Conservation (phyloP, 1,284 basidiomycete genomes). For the Peniophora sp. region DNA sequence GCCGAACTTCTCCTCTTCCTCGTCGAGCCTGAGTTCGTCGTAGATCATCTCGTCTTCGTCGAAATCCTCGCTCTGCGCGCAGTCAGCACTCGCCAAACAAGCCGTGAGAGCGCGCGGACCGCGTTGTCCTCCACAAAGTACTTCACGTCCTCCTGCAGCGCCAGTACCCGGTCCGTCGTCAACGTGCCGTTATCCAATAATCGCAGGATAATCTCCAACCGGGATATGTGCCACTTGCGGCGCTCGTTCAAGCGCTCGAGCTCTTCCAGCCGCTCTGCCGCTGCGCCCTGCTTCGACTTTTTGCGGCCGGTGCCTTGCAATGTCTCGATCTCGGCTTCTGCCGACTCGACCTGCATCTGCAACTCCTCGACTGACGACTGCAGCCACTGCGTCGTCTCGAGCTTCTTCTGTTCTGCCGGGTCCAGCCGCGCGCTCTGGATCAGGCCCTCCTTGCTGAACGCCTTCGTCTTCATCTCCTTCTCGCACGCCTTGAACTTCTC, state of each 20-base stretch:
- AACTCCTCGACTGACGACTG: constrained; percentile 88
- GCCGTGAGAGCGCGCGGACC: constrained; percentile 38
- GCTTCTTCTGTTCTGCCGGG: constrained; percentile 94
- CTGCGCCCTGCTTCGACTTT: constrained; percentile 65
- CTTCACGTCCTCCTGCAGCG: constrained; percentile 89
- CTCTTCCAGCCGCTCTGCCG: constrained; percentile 69
- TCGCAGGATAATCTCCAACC: constrained; percentile 90
- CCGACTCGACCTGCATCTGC: constrained; percentile 85
- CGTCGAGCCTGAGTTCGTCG: constrained; percentile 95
- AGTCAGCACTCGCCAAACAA: constrained; percentile 11
- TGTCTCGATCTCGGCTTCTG: constrained; percentile 95
- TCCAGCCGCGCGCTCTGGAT: constrained; percentile 93
- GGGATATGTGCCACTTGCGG: constrained; percentile 90
- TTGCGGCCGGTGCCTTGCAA: constrained; percentile 82
- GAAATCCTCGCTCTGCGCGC: constrained; percentile 85
- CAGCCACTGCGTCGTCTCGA: constrained; percentile 84
- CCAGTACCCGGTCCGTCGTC: constrained; percentile 72
- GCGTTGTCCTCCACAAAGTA: constrained; percentile 97
- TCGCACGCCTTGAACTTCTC: constrained; percentile 99
- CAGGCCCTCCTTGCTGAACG: constrained; percentile 98
- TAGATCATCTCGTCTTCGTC: constrained; percentile 98
- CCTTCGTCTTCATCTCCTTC: constrained; percentile 99
- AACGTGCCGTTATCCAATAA: constrained; percentile 93
- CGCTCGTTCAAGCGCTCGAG: constrained; percentile 91
- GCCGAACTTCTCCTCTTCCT: constrained; percentile 92